Evolutionary conservation across 352 stramenopile species (phyloP).

Genomic region (Pythium aquatile): DNA sequence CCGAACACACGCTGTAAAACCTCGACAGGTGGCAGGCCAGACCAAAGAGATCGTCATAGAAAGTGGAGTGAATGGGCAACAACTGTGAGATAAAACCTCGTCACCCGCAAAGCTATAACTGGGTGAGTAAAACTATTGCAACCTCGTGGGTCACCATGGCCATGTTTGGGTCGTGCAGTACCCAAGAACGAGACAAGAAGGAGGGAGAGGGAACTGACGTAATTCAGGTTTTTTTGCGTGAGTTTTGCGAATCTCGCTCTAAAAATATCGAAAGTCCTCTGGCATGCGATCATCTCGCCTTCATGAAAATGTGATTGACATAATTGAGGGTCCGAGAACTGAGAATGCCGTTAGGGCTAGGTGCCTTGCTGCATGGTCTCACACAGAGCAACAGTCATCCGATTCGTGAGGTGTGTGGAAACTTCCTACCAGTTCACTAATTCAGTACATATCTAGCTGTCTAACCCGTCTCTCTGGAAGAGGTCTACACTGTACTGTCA

Average conservation of each 20-base stretch:
- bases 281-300: not conserved
- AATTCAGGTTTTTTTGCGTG: constrained; percentile 1
- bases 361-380: no score
- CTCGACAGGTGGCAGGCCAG: constrained; percentile 2
- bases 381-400: not conserved
- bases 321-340: not conserved
- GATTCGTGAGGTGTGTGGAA: not conserved
- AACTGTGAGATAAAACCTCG: constrained; percentile 19
- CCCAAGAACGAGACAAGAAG: constrained; percentile 16
- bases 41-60: constrained; percentile 6
- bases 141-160: not conserved
- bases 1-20: constrained; percentile 18
- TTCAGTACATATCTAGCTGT: no score
- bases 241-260: not conserved
- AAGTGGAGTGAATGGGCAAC: not conserved
- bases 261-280: not conserved
- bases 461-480: no score
- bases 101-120: constrained; percentile 23
- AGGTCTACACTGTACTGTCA: not conserved
- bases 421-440: no score
- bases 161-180: constrained; percentile 5
- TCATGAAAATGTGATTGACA: not conserved
- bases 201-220: not conserved
- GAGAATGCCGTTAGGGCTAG: not conserved
- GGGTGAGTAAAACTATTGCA: constrained; percentile 30